A percentile compares a stretch with the other conserved stretches of the same genome.
Conservation (phyloP, 2,329 filamentous ascomycete genomes). For the Fusarium albosuccineum region DNA sequence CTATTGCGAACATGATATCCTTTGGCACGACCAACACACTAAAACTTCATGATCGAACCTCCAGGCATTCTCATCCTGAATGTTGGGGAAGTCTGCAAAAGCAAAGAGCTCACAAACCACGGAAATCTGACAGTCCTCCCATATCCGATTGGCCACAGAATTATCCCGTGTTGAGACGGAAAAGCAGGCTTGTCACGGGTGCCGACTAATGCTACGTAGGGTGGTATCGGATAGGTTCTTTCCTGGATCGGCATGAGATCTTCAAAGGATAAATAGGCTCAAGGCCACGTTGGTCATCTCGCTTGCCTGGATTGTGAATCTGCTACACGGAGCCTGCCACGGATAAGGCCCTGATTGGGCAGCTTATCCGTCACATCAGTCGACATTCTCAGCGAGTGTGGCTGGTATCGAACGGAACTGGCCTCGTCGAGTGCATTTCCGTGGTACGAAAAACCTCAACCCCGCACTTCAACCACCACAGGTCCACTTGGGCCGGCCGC, state of each 20-base stretch:
- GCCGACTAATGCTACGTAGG: neutral
- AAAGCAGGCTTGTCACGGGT: neutral
- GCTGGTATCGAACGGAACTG: conserved; percentile 5
- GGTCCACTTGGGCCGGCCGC: conserved; percentile 23
- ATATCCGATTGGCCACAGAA: neutral
- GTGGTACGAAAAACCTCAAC: conserved; percentile 30
- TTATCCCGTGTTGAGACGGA: neutral
- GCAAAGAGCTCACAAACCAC: too few species aligned
- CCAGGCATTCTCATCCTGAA: too few species aligned
- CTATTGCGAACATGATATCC: too few species aligned
- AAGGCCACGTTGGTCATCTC: neutral
- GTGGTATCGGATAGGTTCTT: neutral
- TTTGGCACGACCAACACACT: too few species aligned
- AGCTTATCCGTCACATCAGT: conserved; percentile 33
- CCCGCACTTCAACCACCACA: conserved; percentile 33
- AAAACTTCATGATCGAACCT: too few species aligned
- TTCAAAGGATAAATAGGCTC: neutral
- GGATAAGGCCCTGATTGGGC: conserved; percentile 22
- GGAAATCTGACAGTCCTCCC: too few species aligned
- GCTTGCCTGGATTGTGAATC: neutral
- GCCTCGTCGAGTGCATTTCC: conserved; percentile 28
- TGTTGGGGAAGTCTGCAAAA: too few species aligned
- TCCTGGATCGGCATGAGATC: conserved; percentile 3
- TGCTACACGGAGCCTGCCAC: conserved; percentile 6
- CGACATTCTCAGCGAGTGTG: neutral